Base-by-base conservation (phyloP, 2,329 filamentous ascomycete genomes). In the Didymellaceae sp. region DNA sequence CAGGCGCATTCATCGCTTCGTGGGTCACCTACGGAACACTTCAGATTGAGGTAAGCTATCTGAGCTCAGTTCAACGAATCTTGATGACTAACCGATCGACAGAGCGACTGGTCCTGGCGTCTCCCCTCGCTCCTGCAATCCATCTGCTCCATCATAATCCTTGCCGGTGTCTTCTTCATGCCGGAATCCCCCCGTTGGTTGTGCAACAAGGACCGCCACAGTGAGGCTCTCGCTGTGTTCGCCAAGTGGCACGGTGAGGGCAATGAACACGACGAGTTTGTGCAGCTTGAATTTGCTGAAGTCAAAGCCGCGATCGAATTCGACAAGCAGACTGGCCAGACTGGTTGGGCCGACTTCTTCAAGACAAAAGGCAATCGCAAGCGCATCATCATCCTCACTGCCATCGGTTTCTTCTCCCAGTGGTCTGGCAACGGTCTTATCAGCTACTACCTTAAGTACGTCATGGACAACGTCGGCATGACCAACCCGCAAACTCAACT, bases 151-250 rank as follows among this genome's bases (percentile, higher is more conserved):
- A 54, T 49, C 2, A 51, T 83, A 7, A 75, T 82, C 21, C 71
- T 80, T 50, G 34, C 74, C 21, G 60, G 78, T 0, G 71, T 79
- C 5, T 79, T 76, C 54, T 75, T 84, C 45, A 70, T 84, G 1
- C 83, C 83, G 0, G 83, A 86, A 57, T 83, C 81, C 1, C 84
- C 84, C 0, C 73, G 83, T 45, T 86, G 83, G 82, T 70, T 85
- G 11, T 79, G 82, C 47, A 75, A 75, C 47, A 77, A 81, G 21
- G 80, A 81, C 24, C 77, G 78, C 14, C 70, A 77, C 6, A 78
- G 82, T 16, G 76, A 85, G 55, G 83, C 82, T 1, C 74, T 79
- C 34, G 68, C 74, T 3, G 76, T 83, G 5, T 72, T 88, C n/a
- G 76, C 80, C 6, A 79, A 79, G 50, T 82, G 82, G 57, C 84